Conservation (phyloP, 2,329 filamentous ascomycete genomes). For the Colletotrichum acutatum region DNA sequence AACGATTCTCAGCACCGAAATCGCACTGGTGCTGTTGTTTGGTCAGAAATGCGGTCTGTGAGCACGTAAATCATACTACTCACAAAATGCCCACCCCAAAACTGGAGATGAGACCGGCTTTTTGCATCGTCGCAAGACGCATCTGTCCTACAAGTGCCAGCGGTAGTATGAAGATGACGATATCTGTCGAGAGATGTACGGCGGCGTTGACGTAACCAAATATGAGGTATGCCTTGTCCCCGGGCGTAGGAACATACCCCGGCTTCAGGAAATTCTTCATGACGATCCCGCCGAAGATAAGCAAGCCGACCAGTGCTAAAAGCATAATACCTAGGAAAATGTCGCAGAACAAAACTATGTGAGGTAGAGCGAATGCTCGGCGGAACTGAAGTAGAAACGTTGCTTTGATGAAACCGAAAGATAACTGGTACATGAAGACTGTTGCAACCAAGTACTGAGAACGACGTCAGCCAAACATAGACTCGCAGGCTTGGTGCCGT, state of each 20-base stretch:
- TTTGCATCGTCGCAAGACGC: slow-evolving; percentile 24
- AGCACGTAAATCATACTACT: not conserved
- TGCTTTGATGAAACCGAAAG: slow-evolving; percentile 45
- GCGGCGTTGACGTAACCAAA: not conserved
- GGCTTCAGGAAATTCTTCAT: not conserved
- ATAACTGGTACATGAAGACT: slow-evolving; percentile 43
- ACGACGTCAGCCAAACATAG: not conserved
- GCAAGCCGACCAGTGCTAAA: not conserved
- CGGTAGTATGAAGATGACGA: slow-evolving; percentile 34
- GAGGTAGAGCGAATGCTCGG: slow-evolving; percentile 41
- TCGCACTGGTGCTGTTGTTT: not conserved
- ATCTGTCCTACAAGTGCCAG: slow-evolving; percentile 15
- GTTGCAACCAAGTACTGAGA: slow-evolving; percentile 29
- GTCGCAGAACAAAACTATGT: slow-evolving; percentile 17
- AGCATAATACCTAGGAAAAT: not conserved
- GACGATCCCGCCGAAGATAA: not conserved
- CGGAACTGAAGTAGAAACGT: slow-evolving; percentile 51
- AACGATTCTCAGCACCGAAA: not conserved
- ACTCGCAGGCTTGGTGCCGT: not conserved
- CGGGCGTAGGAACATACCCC: not conserved
- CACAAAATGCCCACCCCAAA: slow-evolving; percentile 34
- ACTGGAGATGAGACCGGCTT: slow-evolving; percentile 8
- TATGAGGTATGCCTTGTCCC: not conserved
- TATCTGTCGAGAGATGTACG: slow-evolving; percentile 25
- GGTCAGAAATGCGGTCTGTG: not conserved